Evolutionary conservation across 139 green algal species (phyloP), one percentile per base, ranked within the genome.

Genomic region (Volvox reticuliferus): DNA sequence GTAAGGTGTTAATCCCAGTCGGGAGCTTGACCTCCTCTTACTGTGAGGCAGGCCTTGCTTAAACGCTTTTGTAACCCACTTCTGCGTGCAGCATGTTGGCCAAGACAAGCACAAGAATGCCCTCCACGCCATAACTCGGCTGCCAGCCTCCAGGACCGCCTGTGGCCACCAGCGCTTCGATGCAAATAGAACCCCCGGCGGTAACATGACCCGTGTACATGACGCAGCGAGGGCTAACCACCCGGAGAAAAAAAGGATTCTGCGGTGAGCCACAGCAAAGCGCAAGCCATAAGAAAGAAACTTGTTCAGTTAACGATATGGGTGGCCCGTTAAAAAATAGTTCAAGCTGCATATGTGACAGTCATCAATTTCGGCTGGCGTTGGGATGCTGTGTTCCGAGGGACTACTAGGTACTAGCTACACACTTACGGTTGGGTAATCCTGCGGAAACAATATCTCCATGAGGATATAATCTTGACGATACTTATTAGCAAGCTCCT

Each of bases 181-280:
- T 91, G 90, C 93, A 94, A 12, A 87, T 61, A 13, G 81, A 87
- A 32, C 81, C 81, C 0, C 81, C 81, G 30, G 81, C 81, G 30
- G 93, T 95, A 2, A 94, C 83, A 83, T 94, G 92, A 9, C 92
- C 92, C 6, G 76, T 91, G 87, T 91, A 91, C 88, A 88, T 82
- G 0, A 92, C 89, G n/a, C 69, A 93, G 44, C 91, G 88, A 28
- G 91, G 91, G 26, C 35, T 81, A 1, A 94, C 68, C 33, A 94
- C 82, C 0, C 91, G 91, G 17, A 94, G 63, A 71, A 94, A 94
- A 82, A 94, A 93, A 20, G 91, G 91, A 35, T 87, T 69, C 85
- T 89, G 85, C 9, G 37, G 65, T 73, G 65, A 26, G 16, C 44
- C 44, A 5, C 44, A 55, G 44, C 44, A 55, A 55, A 14, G 5